Conservation (phyloP, 495 filamentous ascomycete genomes). For the Lasiosphaeria miniovina region DNA sequence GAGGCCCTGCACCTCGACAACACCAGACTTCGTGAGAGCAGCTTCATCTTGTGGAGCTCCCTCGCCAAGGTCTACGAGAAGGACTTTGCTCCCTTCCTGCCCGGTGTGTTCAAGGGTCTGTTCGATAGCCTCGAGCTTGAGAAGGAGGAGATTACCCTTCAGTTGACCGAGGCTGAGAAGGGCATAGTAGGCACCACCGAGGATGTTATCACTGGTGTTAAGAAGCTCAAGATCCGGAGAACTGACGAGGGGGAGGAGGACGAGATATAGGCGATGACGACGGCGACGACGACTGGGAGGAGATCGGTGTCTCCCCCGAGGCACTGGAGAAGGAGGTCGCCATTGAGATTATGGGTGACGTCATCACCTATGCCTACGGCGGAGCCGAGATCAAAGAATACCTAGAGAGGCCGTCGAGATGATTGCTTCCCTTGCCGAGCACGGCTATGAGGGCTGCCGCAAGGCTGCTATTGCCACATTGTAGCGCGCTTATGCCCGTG, state of each 20-base stretch:
- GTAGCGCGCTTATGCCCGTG: slow-evolving; percentile 88
- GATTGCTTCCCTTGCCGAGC: slow-evolving; percentile 74
- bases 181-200: slow-evolving; percentile 65
- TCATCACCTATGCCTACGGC: slow-evolving; percentile 77
- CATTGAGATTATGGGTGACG: slow-evolving; percentile 87
- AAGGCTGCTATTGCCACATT: slow-evolving; percentile 86
- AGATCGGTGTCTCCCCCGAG: slow-evolving; percentile 74
- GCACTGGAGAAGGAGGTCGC: slow-evolving; percentile 97
- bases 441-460: slow-evolving; percentile 88
- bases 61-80: slow-evolving; percentile 93
- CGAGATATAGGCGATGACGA: slow-evolving; percentile 62
- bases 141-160: slow-evolving; percentile 79
- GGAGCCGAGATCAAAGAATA: slow-evolving; percentile 69
- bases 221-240: slow-evolving; percentile 78
- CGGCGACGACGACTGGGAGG: slow-evolving; percentile 81
- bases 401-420: slow-evolving; percentile 83
- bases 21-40: slow-evolving; percentile 86
- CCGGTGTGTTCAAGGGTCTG: slow-evolving; percentile 79
- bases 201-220: slow-evolving; percentile 72
- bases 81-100: slow-evolving; percentile 82
- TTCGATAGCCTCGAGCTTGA: slow-evolving; percentile 85
- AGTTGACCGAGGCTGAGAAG: slow-evolving; percentile 72
- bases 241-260: slow-evolving; percentile 57
- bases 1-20: slow-evolving; percentile 89
- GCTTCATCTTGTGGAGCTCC: slow-evolving; percentile 92